These are phyloP conservation scores for Salvia miltiorrhiza DNA, from an alignment of 257 asterid species.

Conservation along the genomic window DNA sequence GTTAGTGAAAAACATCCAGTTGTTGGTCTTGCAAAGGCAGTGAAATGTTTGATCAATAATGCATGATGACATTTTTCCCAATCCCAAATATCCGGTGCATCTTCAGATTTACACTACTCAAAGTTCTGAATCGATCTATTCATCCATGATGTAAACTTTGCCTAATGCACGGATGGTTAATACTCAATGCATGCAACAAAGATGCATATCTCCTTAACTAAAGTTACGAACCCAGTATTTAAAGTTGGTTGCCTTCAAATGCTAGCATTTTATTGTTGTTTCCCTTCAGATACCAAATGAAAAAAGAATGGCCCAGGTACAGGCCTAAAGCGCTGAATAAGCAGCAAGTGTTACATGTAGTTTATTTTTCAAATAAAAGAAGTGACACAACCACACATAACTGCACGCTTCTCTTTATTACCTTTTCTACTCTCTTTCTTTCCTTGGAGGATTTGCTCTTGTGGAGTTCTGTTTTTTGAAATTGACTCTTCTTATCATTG, in stretches of 20 bases:
- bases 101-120: background rate
- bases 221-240: background rate
- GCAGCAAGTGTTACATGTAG: background rate
- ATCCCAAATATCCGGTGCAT: background rate
- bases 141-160: background rate
- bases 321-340: background rate
- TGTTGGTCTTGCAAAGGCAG: conserved; percentile 11
- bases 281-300: background rate
- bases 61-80: background rate
- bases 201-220: background rate
- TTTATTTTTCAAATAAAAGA: conserved; percentile 1
- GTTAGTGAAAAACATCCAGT: background rate
- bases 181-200: background rate
- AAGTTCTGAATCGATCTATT: background rate
- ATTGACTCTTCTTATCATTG: background rate
- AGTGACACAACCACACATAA: background rate
- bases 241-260: background rate
- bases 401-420: conserved; percentile 1
- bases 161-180: background rate
- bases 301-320: background rate
- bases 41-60: conserved; percentile 1
- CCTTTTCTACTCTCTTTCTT: background rate
- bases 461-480: background rate
- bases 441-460: conserved; percentile 6
- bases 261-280: background rate